Conservation (phyloP, 148 eudicot species). For the Fagopyrum tataricum region DNA sequence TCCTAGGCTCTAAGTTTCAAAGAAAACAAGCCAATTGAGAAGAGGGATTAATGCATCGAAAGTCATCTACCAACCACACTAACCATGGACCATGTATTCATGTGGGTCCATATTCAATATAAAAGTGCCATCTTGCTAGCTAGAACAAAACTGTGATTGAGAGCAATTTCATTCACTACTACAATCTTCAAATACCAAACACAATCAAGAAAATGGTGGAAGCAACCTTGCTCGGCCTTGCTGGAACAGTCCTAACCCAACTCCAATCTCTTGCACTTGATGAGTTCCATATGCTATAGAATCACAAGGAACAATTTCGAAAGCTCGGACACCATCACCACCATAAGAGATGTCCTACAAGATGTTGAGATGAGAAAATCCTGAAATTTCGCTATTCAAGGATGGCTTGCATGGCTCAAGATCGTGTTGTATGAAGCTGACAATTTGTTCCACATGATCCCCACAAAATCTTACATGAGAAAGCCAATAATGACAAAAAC, state of each 20-base stretch:
- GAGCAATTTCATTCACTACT: background rate
- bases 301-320: background rate
- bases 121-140: background rate
- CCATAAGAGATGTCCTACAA: background rate
- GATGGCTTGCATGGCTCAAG: background rate
- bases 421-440: background rate
- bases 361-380: background rate
- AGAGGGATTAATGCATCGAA: too few relatives aligned
- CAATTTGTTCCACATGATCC: background rate
- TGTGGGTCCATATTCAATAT: background rate
- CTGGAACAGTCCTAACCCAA: background rate
- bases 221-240: background rate
- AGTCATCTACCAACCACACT: background rate
- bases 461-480: background rate
- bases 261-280: background rate
- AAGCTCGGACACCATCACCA: background rate
- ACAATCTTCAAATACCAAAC: background rate
- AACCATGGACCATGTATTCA: background rate
- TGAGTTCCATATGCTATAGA: background rate
- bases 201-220: background rate
- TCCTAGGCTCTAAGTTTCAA: background rate
- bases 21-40: too few relatives aligned
- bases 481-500: background rate
- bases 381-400: background rate
- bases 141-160: background rate